phyloP scores from a whole-genome alignment of 2,329 filamentous ascomycete genomes.

The Trichophyton rubrum region DNA sequence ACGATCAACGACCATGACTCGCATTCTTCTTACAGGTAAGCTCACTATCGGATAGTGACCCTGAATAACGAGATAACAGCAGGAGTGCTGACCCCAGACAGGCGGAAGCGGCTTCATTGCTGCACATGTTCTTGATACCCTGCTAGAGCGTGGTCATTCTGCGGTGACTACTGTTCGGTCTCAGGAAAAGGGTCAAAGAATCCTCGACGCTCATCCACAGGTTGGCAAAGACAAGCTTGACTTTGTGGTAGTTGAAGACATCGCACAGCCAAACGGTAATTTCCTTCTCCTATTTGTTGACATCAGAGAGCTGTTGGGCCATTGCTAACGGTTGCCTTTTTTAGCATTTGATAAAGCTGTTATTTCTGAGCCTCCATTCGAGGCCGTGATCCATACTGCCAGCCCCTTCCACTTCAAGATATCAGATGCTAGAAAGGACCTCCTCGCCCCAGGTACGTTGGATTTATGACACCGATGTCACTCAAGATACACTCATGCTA shows the following conservation, averaged over 20 bases:
- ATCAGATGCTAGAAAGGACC: slow-evolving; percentile 50
- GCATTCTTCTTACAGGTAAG: slow-evolving; percentile 19
- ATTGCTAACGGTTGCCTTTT: neutral
- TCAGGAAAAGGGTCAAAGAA: slow-evolving; percentile 49
- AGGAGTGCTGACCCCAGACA: slow-evolving; percentile 12
- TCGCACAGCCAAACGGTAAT: slow-evolving; percentile 39
- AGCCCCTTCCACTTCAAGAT: slow-evolving; percentile 64
- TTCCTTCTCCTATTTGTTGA: neutral
- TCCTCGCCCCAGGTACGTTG: slow-evolving; percentile 43
- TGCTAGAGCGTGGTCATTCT: slow-evolving; percentile 45
- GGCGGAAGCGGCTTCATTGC: slow-evolving; percentile 55
- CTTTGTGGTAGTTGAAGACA: slow-evolving; percentile 59
- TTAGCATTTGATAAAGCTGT: slow-evolving; percentile 54
- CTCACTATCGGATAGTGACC: neutral
- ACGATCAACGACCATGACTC: slow-evolving; percentile 13
- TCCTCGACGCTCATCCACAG: slow-evolving; percentile 42
- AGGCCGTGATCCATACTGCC: slow-evolving; percentile 62
- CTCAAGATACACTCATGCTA: neutral
- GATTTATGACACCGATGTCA: slow-evolving; percentile 12
- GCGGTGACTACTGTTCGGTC: slow-evolving; percentile 53
- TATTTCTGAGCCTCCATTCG: slow-evolving; percentile 52
- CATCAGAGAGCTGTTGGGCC: neutral
- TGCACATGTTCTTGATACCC: slow-evolving; percentile 49
- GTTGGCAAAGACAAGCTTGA: slow-evolving; percentile 45
- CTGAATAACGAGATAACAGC: neutral